Conservation (phyloP, 768 basidiomycete genomes). For the Ramaria sp. region DNA sequence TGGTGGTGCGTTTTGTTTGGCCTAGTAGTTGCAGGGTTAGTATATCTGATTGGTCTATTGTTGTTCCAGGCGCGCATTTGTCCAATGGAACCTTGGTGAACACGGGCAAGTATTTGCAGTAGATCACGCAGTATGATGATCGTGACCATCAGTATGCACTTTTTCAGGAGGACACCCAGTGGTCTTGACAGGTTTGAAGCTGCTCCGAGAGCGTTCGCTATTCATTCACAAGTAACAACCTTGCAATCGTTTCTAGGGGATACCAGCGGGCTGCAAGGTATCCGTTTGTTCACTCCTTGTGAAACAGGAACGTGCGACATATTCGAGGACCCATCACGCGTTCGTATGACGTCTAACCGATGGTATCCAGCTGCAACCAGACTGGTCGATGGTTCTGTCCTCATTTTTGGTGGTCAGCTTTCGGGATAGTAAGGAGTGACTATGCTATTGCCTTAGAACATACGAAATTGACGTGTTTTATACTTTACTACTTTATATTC, state of each 20-base stretch:
- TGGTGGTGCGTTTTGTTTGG: not conserved
- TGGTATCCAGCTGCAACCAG: slow-evolving; percentile 63
- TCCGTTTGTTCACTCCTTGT: slow-evolving; percentile 56
- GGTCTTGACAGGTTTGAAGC: not conserved
- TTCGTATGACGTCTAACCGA: slow-evolving; percentile 37
- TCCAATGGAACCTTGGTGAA: slow-evolving; percentile 5
- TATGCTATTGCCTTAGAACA: no score
- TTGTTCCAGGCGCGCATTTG: not conserved
- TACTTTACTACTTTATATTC: slow-evolving; percentile 11
- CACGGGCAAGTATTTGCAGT: not conserved
- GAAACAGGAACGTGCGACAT: slow-evolving; percentile 53
- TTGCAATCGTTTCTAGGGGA: not conserved
- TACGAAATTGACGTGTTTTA: no score
- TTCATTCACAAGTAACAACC: no score
- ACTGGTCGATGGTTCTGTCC: slow-evolving; percentile 28
- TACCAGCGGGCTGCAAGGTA: not conserved
- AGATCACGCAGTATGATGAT: not conserved
- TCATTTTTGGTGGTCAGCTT: slow-evolving; percentile 19
- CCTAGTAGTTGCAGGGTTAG: no score
- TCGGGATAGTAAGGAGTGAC: slow-evolving; percentile 1
- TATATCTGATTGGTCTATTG: not conserved
- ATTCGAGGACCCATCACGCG: slow-evolving; percentile 26
- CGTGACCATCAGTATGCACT: not conserved
- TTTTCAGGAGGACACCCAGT: slow-evolving; percentile 1
- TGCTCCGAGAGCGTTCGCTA: no score